phyloP scores from a whole-genome alignment of 805 yeast species.

The Starmerella geochares region DNA sequence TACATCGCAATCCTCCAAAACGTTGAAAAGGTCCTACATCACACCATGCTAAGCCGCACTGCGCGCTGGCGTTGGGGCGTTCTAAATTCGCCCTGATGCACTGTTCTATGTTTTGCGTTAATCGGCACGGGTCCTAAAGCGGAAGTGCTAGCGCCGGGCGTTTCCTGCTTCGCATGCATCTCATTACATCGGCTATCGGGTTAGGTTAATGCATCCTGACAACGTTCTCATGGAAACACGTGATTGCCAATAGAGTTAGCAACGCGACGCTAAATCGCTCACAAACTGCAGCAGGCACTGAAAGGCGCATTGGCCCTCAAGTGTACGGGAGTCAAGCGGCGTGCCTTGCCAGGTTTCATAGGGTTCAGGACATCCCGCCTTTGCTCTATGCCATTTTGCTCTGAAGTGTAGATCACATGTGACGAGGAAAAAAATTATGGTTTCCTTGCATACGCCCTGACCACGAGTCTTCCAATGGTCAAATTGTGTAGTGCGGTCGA shows the following conservation, averaged over 20 bases:
- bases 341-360: no score
- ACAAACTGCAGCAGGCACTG: no score
- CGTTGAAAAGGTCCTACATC: no score
- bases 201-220: not conserved
- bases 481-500: no score
- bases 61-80: not conserved
- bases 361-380: no score
- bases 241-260: not conserved
- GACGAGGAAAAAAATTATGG: not conserved
- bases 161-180: not conserved
- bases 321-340: no score
- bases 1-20: no score
- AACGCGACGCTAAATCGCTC: not conserved
- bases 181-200: not conserved
- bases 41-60: no score
- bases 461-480: not conserved
- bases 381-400: not conserved
- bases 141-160: not conserved
- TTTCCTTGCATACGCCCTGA: not conserved
- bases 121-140: not conserved
- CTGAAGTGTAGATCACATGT: not conserved
- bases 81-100: not conserved
- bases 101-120: not conserved
- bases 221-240: not conserved
- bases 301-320: no score